Conservation (phyloP, 805 yeast genomes). For the Candida manassasensis region DNA sequence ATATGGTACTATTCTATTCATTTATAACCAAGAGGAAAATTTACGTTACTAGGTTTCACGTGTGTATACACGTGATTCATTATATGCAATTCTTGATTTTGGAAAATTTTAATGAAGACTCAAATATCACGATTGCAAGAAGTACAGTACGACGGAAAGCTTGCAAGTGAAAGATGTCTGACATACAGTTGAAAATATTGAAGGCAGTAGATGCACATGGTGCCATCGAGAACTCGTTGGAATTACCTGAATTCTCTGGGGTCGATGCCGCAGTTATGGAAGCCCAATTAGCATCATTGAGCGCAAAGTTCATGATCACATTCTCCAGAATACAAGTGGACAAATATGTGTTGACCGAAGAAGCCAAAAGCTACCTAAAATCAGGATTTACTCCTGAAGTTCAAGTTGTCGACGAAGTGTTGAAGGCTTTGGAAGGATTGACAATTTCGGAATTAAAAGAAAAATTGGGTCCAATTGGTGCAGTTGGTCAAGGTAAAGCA, state of each 20-base stretch:
- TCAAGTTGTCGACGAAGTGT: slow-evolving; percentile 70
- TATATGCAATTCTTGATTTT: not conserved
- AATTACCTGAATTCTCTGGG: slow-evolving; percentile 53
- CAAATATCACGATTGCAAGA: not conserved
- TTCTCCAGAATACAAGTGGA: slow-evolving; percentile 74
- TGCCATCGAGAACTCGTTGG: slow-evolving; percentile 62
- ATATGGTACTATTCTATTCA: no score
- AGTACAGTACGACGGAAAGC: not conserved
- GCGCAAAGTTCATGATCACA: slow-evolving; percentile 75
- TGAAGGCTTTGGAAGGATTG: slow-evolving; percentile 70
- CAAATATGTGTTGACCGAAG: slow-evolving; percentile 68
- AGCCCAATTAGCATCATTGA: slow-evolving; percentile 81
- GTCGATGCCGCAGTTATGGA: slow-evolving; percentile 62
- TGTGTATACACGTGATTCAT: not conserved
- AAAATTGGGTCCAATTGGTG: slow-evolving; percentile 77
- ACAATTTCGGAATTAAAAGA: slow-evolving; percentile 71
- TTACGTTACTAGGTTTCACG: no score
- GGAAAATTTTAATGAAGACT: not conserved
- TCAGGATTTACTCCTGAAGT: slow-evolving; percentile 84
- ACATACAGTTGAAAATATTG: slow-evolving; percentile 58
- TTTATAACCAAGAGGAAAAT: no score
- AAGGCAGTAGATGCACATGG: slow-evolving; percentile 55
- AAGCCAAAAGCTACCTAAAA: slow-evolving; percentile 72
- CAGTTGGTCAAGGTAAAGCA: slow-evolving; percentile 94
- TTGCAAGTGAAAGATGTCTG: slow-evolving; percentile 47